Base-by-base conservation (phyloP, 2,329 filamentous ascomycete species). In the Scytalidium sp. region DNA sequence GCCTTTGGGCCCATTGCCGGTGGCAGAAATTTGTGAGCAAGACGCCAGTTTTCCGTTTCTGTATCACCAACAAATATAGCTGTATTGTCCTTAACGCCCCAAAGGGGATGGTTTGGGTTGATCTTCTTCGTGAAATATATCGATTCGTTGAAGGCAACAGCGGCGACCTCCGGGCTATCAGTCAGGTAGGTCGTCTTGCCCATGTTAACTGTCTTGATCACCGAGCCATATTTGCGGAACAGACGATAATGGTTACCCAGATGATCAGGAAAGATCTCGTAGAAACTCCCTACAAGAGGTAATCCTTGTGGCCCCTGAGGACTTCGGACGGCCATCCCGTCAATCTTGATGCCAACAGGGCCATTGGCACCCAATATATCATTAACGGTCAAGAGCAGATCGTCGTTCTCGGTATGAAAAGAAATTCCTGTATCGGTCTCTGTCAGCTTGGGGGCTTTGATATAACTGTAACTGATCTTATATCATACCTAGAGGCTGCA, bases 191-290 rank as follows among this genome's bases (percentile, higher is more conserved):
- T 57, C 0, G 62, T 66, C 19, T 51, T 55, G 10, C 69, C 70
- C 58, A 71, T 65, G 47, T 65, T 65, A 20, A 58, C 66, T 0
- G 68, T 69, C 45, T 67, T 63, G 55, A 70, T 63, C 1, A 72
- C 55, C 3, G 66, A 58, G 1, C 69, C 69, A 49, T 68, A 71
- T 20, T 59, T 59, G 13, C 67, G 60, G 55, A 72, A 72, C 0
- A 71, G 59, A 7, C 69, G 62, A 41, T 70, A 60, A 43, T 72
- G 64, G 53, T 72, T 72, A 6, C 70, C 70, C 10, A 71, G 58
- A 53, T 70, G 69, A 53, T 72, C 69, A 0, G 69, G 69, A 46
- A 61, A 72, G 11, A 72, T 57, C 51, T 67, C 68, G 39, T 65
- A 67, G 49, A 62, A 68, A 52, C 63, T 68, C 17, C 68, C 68